These are phyloP conservation scores for Fusarium sterilihyphosum DNA, from an alignment of 2,329 filamentous ascomycete species.

Conservation along the genomic window DNA sequence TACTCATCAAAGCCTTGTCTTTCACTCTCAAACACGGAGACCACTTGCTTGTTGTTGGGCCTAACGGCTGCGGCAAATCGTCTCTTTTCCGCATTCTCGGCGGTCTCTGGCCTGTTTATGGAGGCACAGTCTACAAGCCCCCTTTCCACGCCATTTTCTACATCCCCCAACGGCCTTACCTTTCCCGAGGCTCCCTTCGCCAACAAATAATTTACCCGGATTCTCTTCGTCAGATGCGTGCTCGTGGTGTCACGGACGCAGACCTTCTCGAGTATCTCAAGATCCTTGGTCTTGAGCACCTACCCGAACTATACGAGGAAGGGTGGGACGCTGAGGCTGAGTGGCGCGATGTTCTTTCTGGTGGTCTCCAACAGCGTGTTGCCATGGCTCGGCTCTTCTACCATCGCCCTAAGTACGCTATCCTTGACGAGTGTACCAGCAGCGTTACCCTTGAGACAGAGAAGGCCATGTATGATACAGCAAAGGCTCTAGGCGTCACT, in stretches of 20 bases:
- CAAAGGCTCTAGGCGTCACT: constrained; percentile 90
- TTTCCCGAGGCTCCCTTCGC: constrained; percentile 89
- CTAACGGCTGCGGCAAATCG: constrained; percentile 97
- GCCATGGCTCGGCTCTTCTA: constrained; percentile 97
- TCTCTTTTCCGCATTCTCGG: constrained; percentile 96
- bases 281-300: constrained; percentile 82
- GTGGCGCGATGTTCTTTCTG: constrained; percentile 94
- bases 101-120: constrained; percentile 97
- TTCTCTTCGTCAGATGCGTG: constrained; percentile 84
- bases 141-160: constrained; percentile 96
- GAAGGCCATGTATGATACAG: constrained; percentile 95
- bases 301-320: constrained; percentile 78
- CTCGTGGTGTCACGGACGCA: constrained; percentile 82
- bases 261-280: constrained; percentile 82
- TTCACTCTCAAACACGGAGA: constrained; percentile 89
- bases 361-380: constrained; percentile 92
- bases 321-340: constrained; percentile 96
- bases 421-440: constrained; percentile 95
- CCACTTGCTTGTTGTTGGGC: constrained; percentile 92
- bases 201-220: constrained; percentile 99
- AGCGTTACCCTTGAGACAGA: constrained; percentile 96
- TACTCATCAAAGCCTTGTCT: constrained; percentile 84
- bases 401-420: constrained; percentile 91
- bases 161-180: constrained; percentile 94
- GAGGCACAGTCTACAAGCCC: constrained; percentile 91